Evolutionary conservation across 73 alveolate species (phyloP), one percentile per base, ranked within the genome.

Genomic region (Stentor roeselii): DNA sequence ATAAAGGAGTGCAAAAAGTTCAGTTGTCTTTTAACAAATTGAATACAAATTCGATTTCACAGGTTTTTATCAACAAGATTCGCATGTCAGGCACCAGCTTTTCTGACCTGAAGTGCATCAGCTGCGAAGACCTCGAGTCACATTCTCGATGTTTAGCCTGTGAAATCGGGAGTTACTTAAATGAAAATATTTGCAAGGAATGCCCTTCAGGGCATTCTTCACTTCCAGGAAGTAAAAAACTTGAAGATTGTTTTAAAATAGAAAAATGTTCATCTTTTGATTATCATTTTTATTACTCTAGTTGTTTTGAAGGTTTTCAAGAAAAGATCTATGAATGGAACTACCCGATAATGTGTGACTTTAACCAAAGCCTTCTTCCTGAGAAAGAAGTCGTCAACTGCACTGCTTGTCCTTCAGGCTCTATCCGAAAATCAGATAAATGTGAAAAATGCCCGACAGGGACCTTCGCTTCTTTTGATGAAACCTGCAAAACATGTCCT

Each of bases 361-460:
- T 21, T 31, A 58, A 2, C 2, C 15, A n/a, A 58, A n/a, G 15
- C 27, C 0, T 2, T n/a, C 74, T 58, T n/a, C 74, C 74, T 1
- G 74, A 58, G 15, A 31, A 58, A n/a, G 74, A 58, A 58, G 27
- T 1, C 2, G 74, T n/a, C 2, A 58, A 21, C 15, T 58, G 74
- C 2, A 31, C 15, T 21, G 27, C 74, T 2, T 58, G 74, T 58
- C 15, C 15, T 2, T n/a, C 74, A 58, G 74, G 74, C 15, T 58
- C 15, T 58, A 21, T 21, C 27, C 74, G 27, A 21, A 58, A n/a
- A n/a, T n/a, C n/a, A 58, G 27, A n/a, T 21, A 31, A 58, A 58
- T 58, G 74, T 58, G 74, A 58, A 2, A n/a, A n/a, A 58, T 58
- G 74, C 2, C 74, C 74, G 27, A 58, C 74, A 58, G 74, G 74